These are phyloP conservation scores for Bipolaris cookei DNA, from an alignment of 2,329 filamentous ascomycete genomes.

Conservation along the genomic window DNA sequence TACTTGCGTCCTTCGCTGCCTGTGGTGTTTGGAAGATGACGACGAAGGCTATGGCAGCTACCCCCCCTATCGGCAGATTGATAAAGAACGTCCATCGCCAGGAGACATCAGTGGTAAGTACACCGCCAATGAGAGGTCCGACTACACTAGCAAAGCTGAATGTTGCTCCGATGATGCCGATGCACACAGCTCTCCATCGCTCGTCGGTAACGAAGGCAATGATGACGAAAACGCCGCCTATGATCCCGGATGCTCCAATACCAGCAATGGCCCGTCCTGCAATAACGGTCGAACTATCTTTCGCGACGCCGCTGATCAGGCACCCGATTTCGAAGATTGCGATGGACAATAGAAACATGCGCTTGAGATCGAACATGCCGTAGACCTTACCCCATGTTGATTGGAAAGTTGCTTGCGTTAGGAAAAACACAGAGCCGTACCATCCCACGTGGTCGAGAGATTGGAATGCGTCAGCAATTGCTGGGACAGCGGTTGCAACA, in stretches of 20 bases:
- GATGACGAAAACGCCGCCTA: background rate
- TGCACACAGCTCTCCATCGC: background rate
- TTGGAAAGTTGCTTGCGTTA: background rate
- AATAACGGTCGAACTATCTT: background rate
- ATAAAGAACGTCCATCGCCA: background rate
- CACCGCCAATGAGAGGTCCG: background rate
- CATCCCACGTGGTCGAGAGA: background rate
- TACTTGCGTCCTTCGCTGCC: no score
- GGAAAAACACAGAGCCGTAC: background rate
- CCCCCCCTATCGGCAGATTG: background rate
- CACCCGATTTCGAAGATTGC: background rate
- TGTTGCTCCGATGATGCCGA: background rate
- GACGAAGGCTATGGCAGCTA: no score
- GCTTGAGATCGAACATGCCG: background rate
- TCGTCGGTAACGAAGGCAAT: conserved; percentile 14
- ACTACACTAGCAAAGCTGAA: background rate
- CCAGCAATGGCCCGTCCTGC: background rate
- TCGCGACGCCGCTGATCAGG: background rate
- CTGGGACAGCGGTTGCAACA: background rate
- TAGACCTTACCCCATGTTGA: background rate
- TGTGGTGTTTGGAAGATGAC: no score
- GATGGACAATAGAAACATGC: background rate
- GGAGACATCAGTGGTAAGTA: background rate
- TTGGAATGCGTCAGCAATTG: background rate
- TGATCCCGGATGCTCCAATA: background rate